Evolutionary conservation across 2,329 filamentous ascomycete genomes (phyloP).

Genomic region (Trichoderma atrobrunneum): DNA sequence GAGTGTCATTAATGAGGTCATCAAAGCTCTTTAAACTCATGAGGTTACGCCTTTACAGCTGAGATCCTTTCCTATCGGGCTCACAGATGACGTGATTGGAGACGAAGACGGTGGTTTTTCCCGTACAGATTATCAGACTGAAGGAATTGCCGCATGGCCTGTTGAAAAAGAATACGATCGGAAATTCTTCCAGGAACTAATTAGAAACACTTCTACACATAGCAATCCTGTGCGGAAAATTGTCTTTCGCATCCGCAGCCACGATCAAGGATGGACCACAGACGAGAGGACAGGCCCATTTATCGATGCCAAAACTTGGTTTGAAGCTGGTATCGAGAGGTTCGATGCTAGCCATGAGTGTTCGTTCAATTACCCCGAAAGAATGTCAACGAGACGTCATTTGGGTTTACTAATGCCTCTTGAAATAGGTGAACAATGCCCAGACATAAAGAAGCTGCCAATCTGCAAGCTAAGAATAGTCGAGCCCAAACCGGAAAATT

Average conservation of each 20-base stretch:
- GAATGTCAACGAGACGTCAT: not conserved
- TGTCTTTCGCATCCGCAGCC: slow-evolving; percentile 57
- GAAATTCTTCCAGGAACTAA: slow-evolving; percentile 32
- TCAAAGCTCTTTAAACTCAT: not conserved
- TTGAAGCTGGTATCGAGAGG: slow-evolving; percentile 59
- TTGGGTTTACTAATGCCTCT: not conserved
- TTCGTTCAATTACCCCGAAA: not conserved
- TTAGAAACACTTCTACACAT: slow-evolving; percentile 40
- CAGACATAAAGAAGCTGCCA: not conserved
- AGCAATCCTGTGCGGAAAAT: slow-evolving; percentile 56
- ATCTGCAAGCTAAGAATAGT: slow-evolving; percentile 10
- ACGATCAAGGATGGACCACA: slow-evolving; percentile 58
- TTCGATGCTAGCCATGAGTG: slow-evolving; percentile 39
- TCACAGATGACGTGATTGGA: not conserved
- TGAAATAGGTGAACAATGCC: not conserved
- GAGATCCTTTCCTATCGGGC: slow-evolving; percentile 12
- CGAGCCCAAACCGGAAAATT: not conserved
- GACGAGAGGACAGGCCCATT: slow-evolving; percentile 16
- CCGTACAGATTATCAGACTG: not conserved
- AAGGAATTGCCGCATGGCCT: not conserved
- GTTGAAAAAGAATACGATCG: slow-evolving; percentile 17
- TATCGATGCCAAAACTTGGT: slow-evolving; percentile 58
- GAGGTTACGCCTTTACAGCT: not conserved
- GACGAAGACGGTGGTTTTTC: not conserved
- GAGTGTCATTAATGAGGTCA: not conserved